Base-by-base conservation (phyloP, 1,284 basidiomycete genomes). In the Cryptococcus wingfieldii region DNA sequence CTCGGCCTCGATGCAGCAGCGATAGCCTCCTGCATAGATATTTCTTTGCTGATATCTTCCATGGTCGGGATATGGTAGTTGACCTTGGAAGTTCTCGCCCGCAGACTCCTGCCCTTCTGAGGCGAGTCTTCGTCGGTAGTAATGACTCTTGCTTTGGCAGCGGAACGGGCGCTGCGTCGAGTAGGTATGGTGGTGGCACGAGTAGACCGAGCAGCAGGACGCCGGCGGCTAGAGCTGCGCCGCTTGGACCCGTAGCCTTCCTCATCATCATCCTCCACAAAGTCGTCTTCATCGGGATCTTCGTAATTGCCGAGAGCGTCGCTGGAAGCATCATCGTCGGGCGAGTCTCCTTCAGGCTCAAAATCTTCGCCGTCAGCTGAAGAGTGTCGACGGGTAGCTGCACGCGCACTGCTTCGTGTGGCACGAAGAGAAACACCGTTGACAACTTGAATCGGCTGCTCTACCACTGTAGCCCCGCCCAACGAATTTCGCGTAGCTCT, bases 31-130 rank as follows among this genome's bases (percentile, higher is more conserved):
- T 55, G 58, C 58, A 63, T 49, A 9, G 38, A 44, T 27, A 63
- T 61, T 31, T 62, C 66, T 45, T 61, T 67, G 49, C 53, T 66
- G 27, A 67, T 60, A 50, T 70, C 70, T n/a, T 70, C 71, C 59
- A 67, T 55, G 5, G 74, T 70, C 4, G 76, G 74, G 39, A 79
- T 59, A 38, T 62, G 56, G 50, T 79, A 79, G 60, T 79, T 72
- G 31, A 73, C 67, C 38, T 66, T 63, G 16, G 61, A 65, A 5
- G 65, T 69, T 44, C 77, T 68, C 49, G 71, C 69, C 19, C 78
- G 61, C 2, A 79, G 62, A 28, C 63, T 71, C 9, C 74, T 63
- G 25, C 56, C 60, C 4, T 51, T 50, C 14, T 34, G 50, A 23
- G 54, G 54, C 14, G 68, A 67, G 16, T 67, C 69, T 34, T 72